Percentiles rank a stretch among this genome's conserved stretches.
These are phyloP conservation scores for Microdochium nivale DNA, from an alignment of 2,329 filamentous ascomycete genomes.

Conservation along the genomic window DNA sequence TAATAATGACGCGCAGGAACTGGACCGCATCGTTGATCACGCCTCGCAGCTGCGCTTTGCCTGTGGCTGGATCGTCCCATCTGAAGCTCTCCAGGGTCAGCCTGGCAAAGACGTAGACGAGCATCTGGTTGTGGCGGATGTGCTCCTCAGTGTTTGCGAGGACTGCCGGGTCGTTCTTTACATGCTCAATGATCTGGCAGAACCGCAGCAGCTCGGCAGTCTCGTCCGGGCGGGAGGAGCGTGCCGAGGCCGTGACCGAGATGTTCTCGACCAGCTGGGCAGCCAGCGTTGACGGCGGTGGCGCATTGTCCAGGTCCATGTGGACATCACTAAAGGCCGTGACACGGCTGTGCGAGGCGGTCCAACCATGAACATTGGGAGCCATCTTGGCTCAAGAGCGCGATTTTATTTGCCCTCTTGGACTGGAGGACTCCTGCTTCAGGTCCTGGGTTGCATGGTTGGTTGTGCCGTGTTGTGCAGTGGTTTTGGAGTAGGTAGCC, in stretches of 20 bases:
- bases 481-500: no score
- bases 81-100: conserved; percentile 65
- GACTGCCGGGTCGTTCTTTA: conserved; percentile 39
- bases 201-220: conserved; percentile 69
- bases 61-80: conserved; percentile 60
- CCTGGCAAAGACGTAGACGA: conserved; percentile 76
- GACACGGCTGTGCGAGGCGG: neutral
- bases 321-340: neutral
- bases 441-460: neutral
- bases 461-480: neutral
- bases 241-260: conserved; percentile 45
- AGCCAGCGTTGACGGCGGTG: conserved; percentile 73
- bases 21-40: conserved; percentile 66
- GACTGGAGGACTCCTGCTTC: neutral
- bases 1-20: conserved; percentile 67
- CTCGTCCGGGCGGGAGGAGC: conserved; percentile 53
- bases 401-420: neutral
- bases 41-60: conserved; percentile 41
- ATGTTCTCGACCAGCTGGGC: conserved; percentile 81
- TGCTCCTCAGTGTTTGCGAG: conserved; percentile 58
- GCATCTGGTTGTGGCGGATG: conserved; percentile 70
- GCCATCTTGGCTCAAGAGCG: neutral
- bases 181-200: conserved; percentile 44
- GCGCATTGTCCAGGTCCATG: conserved; percentile 11
- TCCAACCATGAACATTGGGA: neutral